Conservation (phyloP, 2,329 filamentous ascomycete species). For the Reticulascus tulasneorum region DNA sequence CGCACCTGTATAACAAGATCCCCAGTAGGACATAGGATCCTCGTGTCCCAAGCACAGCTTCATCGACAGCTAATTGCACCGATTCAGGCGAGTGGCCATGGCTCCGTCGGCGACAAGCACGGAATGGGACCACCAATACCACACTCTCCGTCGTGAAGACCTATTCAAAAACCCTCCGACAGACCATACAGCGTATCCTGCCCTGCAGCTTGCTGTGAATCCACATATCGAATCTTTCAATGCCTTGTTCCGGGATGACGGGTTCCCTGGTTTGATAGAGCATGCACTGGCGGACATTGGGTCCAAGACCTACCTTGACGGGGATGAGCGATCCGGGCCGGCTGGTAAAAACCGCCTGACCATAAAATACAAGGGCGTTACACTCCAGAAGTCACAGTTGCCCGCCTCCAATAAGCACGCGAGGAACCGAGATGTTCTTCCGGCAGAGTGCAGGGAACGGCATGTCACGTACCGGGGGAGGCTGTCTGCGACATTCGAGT, state of each 20-base stretch:
- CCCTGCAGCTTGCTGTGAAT: conserved; percentile 77
- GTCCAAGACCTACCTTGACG: conserved; percentile 81
- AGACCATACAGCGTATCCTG: conserved; percentile 83
- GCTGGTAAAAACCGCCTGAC: conserved; percentile 69
- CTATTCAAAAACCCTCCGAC: conserved; percentile 86
- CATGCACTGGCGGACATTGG: conserved; percentile 85
- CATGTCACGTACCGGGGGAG: conserved; percentile 89
- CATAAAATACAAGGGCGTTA: conserved; percentile 75
- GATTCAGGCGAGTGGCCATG: conserved; percentile 35
- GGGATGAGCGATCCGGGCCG: conserved; percentile 59
- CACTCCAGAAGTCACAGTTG: conserved; percentile 75
- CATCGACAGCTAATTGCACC: conserved; percentile 1
- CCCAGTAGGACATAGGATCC: too few species aligned
- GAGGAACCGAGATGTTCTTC: conserved; percentile 79
- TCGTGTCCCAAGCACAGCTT: not conserved
- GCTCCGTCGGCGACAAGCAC: conserved; percentile 57
- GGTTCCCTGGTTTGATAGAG: conserved; percentile 55
- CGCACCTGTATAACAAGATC: conserved; percentile 1
- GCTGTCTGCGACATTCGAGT: conserved; percentile 79
- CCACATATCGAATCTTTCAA: conserved; percentile 98
- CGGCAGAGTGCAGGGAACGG: conserved; percentile 89
- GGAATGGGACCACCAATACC: conserved; percentile 79
- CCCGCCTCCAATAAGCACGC: conserved; percentile 81
- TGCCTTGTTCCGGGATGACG: conserved; percentile 72
- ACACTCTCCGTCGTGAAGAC: conserved; percentile 79